Evolutionary conservation across 169 alveolate species (phyloP).

Genomic region (Neospora caninum): DNA sequence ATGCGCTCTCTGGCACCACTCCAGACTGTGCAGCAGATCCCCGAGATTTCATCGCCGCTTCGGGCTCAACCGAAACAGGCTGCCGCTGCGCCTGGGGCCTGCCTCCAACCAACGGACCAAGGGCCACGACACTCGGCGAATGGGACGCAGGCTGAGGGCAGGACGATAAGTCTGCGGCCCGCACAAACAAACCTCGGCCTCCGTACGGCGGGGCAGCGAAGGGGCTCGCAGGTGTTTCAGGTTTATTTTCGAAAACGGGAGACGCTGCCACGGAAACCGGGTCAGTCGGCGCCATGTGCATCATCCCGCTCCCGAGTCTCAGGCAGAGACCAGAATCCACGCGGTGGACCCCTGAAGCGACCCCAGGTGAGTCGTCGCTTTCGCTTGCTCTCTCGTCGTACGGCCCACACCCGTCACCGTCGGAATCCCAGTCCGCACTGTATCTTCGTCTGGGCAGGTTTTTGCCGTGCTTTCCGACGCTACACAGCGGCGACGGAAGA

Average conservation of each 20-base stretch:
- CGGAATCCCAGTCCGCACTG: too few species aligned
- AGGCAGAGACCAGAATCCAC: neutral
- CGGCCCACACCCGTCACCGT: too few species aligned
- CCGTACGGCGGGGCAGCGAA: neutral
- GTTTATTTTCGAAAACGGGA: neutral
- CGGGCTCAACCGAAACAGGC: neutral
- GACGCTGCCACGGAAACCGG: neutral
- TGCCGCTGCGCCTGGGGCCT: neutral
- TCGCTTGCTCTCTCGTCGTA: too few species aligned
- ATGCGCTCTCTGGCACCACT: neutral
- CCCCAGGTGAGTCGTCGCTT: too few species aligned
- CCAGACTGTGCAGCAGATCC: neutral
- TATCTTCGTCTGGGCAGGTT: neutral
- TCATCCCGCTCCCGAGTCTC: neutral
- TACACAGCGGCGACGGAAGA: neutral
- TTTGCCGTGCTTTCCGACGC: neutral
- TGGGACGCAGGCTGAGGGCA: neutral
- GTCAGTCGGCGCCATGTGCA: neutral
- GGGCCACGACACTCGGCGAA: neutral
- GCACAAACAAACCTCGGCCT: neutral
- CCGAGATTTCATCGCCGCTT: neutral
- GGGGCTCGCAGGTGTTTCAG: too few species aligned
- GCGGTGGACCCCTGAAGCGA: neutral
- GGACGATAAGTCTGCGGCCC: neutral
- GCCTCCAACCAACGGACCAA: neutral